Base-by-base conservation (phyloP, 257 asterid genomes). In the Mitragyna speciosa region DNA sequence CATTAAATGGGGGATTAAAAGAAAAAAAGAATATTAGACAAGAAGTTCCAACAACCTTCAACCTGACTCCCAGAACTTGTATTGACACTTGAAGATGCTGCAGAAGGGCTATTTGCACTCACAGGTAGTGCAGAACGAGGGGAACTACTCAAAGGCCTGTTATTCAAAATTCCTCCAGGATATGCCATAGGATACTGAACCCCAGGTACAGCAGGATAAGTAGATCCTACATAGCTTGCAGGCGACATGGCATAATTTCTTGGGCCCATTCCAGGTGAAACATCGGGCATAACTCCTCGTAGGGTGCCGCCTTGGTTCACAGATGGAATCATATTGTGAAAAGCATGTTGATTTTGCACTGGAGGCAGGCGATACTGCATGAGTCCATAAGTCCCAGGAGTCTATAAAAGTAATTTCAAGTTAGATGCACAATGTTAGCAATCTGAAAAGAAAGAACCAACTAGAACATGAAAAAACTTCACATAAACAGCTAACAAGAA, bases 31-130 rank as follows among this genome's bases (percentile, higher is more conserved):
- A 73, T 71, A 76, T 59, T 28, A 49, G 59, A 75, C 72, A 56
- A 82, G 77, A 52, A 68, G 65, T 43, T 82, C 65, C 75, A 75
- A 76, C 88, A 81, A 93, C 98, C 98, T 94, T 91, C 98, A 81
- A 84, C 84, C 79, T 94, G 98, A 72, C 92, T 95, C 72, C 92
- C 94, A 17, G 95, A 88, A 79, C 90, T 87, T 73, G 91, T 63
- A 71, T 79, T 86, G 93, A 89, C 94, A 89, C 97, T 91, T 82
- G 97, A 93, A 90, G 97, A 89, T 90, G 96, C 94, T 87, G 93
- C 97, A 85, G 96, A 79, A 70, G 83, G 92, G 82, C 86, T 87
- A 87, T 80, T 87, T 84, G 91, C 86, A 71, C 86, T 85, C 56
- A 89, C 79, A 79, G 92, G 93, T 68, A 91, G 89, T 75, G 81